phyloP scores from a whole-genome alignment of 805 yeast species.

The Saturnispora gosingensis region DNA sequence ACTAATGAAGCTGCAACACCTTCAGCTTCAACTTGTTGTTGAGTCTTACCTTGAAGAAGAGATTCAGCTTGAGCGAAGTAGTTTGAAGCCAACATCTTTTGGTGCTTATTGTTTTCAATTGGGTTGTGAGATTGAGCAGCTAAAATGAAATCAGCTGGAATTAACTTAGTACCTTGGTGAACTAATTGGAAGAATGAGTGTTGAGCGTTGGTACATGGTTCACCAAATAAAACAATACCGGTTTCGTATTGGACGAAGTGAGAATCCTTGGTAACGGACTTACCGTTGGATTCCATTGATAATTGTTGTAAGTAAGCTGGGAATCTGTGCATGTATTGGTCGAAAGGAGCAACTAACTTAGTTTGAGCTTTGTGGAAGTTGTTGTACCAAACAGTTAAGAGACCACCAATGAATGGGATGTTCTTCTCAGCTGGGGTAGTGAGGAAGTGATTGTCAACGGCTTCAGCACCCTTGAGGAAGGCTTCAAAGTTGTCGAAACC shows the following conservation, averaged over 20 bases:
- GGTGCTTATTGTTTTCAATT: constrained; percentile 87
- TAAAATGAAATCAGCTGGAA: constrained; percentile 92
- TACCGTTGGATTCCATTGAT: constrained; percentile 99
- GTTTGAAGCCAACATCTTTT: constrained; percentile 97
- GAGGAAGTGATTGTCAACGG: constrained; percentile 85
- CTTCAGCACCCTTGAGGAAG: constrained; percentile 96
- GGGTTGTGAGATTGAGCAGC: constrained; percentile 99
- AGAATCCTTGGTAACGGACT: constrained; percentile 89
- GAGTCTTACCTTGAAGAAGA: constrained; percentile 89
- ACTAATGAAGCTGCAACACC: constrained; percentile 75
- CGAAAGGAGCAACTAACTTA: constrained; percentile 96
- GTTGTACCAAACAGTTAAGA: constrained; percentile 95
- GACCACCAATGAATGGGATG: constrained; percentile 90
- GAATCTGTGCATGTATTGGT: constrained; percentile 97
- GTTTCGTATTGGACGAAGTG: constrained; percentile 90
- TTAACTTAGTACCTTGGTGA: constrained; percentile 97
- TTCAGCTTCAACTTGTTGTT: constrained; percentile 74
- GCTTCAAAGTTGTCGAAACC: constrained; percentile 91
- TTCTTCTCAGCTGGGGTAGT: constrained; percentile 80
- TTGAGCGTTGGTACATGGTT: constrained; percentile 98
- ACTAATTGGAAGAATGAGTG: constrained; percentile 99
- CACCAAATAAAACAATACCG: constrained; percentile 93
- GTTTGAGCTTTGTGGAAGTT: constrained; percentile 98
- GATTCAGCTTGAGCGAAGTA: constrained; percentile 98
- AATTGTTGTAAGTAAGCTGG: constrained; percentile 98